These are phyloP conservation scores for Ilyonectria robusta DNA, from an alignment of 2,329 filamentous ascomycete species.

Conservation along the genomic window DNA sequence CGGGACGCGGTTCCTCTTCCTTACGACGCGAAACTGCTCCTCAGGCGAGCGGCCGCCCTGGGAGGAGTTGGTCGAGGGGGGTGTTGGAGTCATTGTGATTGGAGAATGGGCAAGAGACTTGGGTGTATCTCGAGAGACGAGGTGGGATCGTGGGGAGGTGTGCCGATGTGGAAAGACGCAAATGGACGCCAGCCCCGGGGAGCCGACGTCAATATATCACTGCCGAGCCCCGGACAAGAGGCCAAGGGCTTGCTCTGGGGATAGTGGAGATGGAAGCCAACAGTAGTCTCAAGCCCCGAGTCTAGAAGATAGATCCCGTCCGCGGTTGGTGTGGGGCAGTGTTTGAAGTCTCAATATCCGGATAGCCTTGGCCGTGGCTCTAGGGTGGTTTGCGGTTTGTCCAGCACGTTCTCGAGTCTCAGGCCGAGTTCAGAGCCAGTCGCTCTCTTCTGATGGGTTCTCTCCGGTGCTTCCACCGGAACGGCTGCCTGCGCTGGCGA, in stretches of 20 bases:
- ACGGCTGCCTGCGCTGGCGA: constrained; percentile 20
- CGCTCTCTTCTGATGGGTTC: background rate
- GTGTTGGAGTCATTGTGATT: constrained; percentile 78
- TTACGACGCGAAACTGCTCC: constrained; percentile 87
- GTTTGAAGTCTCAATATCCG: constrained; percentile 14
- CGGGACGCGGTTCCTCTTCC: constrained; percentile 92
- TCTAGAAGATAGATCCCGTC: constrained; percentile 19
- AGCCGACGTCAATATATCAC: constrained; percentile 47
- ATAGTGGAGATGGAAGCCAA: constrained; percentile 11
- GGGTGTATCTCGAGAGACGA: constrained; percentile 41
- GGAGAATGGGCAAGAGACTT: constrained; percentile 39
- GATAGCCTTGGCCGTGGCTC: background rate
- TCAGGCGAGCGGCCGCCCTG: constrained; percentile 85
- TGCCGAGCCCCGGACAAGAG: constrained; percentile 23
- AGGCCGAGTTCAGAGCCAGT: background rate
- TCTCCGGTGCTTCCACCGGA: constrained; percentile 4
- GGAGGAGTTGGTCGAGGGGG: constrained; percentile 84
- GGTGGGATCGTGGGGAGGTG: constrained; percentile 31
- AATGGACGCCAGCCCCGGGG: constrained; percentile 38
- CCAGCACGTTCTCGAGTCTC: background rate
- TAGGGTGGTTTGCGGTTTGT: background rate
- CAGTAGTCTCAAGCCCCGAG: constrained; percentile 1
- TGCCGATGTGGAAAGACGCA: constrained; percentile 18
- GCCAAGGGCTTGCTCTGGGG: background rate
- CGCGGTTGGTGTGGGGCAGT: constrained; percentile 14